Evolutionary conservation across 2,329 filamentous ascomycete species (phyloP), one percentile per base, ranked within the genome.

Genomic region (Aspergillus sp.): DNA sequence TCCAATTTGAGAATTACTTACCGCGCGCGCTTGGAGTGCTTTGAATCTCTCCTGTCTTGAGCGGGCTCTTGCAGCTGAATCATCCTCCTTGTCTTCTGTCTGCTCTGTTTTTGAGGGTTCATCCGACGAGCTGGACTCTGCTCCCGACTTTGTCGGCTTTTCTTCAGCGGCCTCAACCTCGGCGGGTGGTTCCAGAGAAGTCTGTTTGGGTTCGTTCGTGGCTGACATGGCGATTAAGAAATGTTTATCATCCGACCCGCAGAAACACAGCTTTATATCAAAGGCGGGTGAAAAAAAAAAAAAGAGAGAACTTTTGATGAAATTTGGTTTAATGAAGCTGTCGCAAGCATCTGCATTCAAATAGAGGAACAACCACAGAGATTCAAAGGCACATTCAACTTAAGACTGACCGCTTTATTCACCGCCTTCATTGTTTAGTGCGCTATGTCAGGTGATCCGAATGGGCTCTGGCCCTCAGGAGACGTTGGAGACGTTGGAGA

Each of bases 1-100:
- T 25, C 27, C 39, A 12, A 17, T 11, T 19, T 23, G 37, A 44
- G 43, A 44, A 33, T 31, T n/a, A 71, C 77, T 69, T 71, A 81
- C 79, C 50, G 90, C 89, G 67, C 91, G 89, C 25, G 90, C 90
- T 76, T 96, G 87, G 15, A 97, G 86, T 3, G 90, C 89, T 72
- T 92, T 93, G 81, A 97, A 97, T 63, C 90, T 87, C 50, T 90
- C 90, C 75, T 87, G 80, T 56, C 91, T 86, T 55, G 93, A 89
- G 65, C 85, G 67, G 19, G 72, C 71, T 56, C 68, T 75, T 6
- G 68, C 63, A 19, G 68, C 63, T 51, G 66, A 65, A 39, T 68
- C 66, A 55, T 68, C 62, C 17, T 64, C 67, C 47, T 61, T 62
- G 12, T 55, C 58, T 17, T 60, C 53, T 15, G 35, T n/a, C 17